These are phyloP conservation scores for Polyporus tsugae DNA, from an alignment of 1,284 basidiomycete species.

Conservation along the genomic window DNA sequence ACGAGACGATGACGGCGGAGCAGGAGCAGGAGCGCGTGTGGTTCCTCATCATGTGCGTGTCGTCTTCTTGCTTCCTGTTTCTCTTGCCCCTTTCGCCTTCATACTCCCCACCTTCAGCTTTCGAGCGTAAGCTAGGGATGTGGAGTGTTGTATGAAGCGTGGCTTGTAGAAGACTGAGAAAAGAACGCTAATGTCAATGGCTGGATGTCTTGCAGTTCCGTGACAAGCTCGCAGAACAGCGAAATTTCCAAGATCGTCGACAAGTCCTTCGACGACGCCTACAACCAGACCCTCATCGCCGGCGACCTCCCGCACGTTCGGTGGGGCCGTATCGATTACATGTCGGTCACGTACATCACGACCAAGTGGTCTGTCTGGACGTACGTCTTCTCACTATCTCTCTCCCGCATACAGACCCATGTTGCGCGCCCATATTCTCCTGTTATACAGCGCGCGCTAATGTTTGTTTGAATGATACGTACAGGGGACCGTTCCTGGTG, in stretches of 20 bases:
- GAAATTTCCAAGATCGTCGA: conserved; percentile 75
- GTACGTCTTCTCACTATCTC: conserved; percentile 50
- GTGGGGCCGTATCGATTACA: conserved; percentile 83
- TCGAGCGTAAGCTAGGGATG: not conserved
- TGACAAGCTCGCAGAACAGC: conserved; percentile 64
- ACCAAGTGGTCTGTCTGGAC: conserved; percentile 85
- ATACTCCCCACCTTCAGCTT: not conserved
- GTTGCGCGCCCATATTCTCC: not conserved
- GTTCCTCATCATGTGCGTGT: conserved; percentile 74
- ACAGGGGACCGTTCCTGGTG: conserved; percentile 75
- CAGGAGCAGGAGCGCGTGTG: conserved; percentile 76
- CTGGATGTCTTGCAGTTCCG: conserved; percentile 54
- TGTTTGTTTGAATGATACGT: not conserved
- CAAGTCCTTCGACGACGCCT: conserved; percentile 73
- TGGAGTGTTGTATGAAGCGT: not conserved
- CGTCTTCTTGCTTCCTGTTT: not conserved
- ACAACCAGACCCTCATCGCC: conserved; percentile 65
- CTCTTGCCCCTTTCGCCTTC: not conserved
- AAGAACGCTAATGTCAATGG: not conserved
- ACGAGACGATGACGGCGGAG: conserved; percentile 62
- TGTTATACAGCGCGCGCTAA: not conserved
- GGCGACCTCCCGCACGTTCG: conserved; percentile 73
- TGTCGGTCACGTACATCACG: conserved; percentile 80
- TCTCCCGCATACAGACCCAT: conserved; percentile 11
- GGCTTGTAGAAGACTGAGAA: not conserved